Evolutionary conservation across 768 basidiomycete genomes (phyloP), one percentile per base, ranked within the genome.

Genomic region (Psilocybe cubensis): DNA sequence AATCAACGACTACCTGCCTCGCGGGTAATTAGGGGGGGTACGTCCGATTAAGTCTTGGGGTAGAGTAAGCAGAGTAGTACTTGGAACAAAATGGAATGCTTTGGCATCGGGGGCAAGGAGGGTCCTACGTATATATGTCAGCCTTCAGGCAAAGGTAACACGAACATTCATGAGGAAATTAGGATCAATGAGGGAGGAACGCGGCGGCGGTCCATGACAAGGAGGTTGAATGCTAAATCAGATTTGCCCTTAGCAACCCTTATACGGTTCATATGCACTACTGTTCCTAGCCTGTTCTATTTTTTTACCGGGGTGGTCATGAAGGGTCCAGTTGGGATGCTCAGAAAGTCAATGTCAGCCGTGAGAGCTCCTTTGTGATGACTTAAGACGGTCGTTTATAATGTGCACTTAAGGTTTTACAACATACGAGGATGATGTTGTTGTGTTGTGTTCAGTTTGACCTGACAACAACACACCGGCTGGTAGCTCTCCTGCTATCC

Each of bases 281-380:
- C 43, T 53, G 59, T 62, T 63, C 65, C 62, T n/a, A n/a, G n/a
- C n/a, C n/a, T 66, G 62, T 62, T 57, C 56, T 54, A 58, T 63
- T 56, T 56, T 52, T 31, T 48, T 38, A 38, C 35, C 46, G 20
- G 7, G 28, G 27, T 29, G 28, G 27, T 47, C 47, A 35, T 54
- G 57, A 48, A 60, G 62, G 56, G 57, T 52, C 10, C 60, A 50
- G 44, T 24, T 44, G 44, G 44, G 44, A 29, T 24, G 52, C 38
- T 49, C 45, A 54, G 52, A 46, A 51, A 57, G 33, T 52, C 46
- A 56, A 56, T 52, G 52, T 56, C 55, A 56, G 50, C 52, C 56
- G 52, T 57, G 58, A 48, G 59, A 65, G 56, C 53, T 52, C n/a
- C n/a, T n/a, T n/a, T 60, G 48, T 58, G 60, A 57, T 52, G 54